Conservation (phyloP, 2,329 filamentous ascomycete genomes). For the Incumbomyces lentus region DNA sequence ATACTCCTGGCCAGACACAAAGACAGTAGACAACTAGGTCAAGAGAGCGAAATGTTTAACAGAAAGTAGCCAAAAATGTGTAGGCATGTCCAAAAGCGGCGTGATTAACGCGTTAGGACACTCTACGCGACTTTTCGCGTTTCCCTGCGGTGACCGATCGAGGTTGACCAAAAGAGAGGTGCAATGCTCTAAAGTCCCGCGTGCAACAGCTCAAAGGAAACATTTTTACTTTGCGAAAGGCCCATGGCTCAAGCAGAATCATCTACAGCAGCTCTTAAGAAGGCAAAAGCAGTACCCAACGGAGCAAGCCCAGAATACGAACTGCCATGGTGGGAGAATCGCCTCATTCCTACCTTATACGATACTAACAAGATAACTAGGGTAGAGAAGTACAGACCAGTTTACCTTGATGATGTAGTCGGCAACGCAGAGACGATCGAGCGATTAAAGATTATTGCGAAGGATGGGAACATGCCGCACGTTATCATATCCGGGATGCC, state of each 20-base stretch:
- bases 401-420: slow-evolving; percentile 92
- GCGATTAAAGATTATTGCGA: slow-evolving; percentile 92
- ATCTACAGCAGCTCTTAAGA: slow-evolving; percentile 33
- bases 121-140: no score
- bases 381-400: slow-evolving; percentile 96
- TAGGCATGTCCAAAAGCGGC: no score
- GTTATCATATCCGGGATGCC: slow-evolving; percentile 99
- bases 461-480: slow-evolving; percentile 98
- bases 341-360: background rate
- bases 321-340: slow-evolving; percentile 33
- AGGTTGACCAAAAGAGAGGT: no score
- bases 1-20: no score
- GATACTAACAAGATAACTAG: slow-evolving; percentile 35
- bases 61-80: no score
- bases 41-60: no score
- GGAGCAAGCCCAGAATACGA: slow-evolving; percentile 37
- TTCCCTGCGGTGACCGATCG: no score
- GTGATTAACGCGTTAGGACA: no score
- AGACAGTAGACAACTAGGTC: no score
- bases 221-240: no score
- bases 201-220: no score
- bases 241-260: slow-evolving; percentile 33
- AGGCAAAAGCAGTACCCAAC: slow-evolving; percentile 30
- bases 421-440: slow-evolving; percentile 98
- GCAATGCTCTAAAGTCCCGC: no score